Percentiles rank a stretch among this genome's conserved stretches.
Evolutionary conservation across 306 rosid species (phyloP).

Genomic region (Pyrus communis): DNA sequence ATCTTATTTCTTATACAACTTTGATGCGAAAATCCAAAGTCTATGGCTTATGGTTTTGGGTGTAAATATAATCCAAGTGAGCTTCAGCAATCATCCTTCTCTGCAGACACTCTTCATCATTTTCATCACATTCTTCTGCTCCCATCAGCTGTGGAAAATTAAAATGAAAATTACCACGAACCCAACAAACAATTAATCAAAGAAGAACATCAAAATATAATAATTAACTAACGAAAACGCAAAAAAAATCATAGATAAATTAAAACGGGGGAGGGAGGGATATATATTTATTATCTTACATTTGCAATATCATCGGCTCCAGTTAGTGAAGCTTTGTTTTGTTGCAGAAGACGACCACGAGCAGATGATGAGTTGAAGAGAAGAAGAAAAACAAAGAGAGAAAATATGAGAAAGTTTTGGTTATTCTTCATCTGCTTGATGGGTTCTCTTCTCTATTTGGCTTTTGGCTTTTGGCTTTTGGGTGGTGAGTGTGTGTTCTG

Average conservation of each 20-base stretch:
- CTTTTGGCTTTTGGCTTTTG: not conserved
- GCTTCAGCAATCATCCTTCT: constrained; percentile 64
- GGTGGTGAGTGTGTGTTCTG: not conserved
- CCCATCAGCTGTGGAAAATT: constrained; percentile 33
- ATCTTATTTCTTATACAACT: no score
- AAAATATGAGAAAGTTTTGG: constrained; percentile 8
- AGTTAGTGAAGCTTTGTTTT: constrained; percentile 24
- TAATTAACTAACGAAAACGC: not conserved
- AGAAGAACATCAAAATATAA: not conserved
- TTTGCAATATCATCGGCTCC: not conserved
- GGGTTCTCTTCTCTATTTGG: not conserved
- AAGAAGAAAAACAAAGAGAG: constrained; percentile 30
- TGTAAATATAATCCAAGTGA: constrained; percentile 84
- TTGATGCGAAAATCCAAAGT: not conserved
- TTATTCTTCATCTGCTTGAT: constrained; percentile 20
- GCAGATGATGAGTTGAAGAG: constrained; percentile 17
- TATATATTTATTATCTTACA: not conserved
- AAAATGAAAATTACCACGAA: not conserved
- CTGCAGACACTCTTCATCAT: constrained; percentile 36
- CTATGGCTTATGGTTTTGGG: constrained; percentile 55
- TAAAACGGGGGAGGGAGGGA: not conserved
- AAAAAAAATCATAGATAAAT: not conserved
- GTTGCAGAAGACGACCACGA: constrained; percentile 26
- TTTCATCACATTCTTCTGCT: constrained; percentile 31
- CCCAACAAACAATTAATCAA: not conserved